Evolutionary conservation across 345 rosid genomes (phyloP).

Genomic region (Eucalyptus cloeziana): DNA sequence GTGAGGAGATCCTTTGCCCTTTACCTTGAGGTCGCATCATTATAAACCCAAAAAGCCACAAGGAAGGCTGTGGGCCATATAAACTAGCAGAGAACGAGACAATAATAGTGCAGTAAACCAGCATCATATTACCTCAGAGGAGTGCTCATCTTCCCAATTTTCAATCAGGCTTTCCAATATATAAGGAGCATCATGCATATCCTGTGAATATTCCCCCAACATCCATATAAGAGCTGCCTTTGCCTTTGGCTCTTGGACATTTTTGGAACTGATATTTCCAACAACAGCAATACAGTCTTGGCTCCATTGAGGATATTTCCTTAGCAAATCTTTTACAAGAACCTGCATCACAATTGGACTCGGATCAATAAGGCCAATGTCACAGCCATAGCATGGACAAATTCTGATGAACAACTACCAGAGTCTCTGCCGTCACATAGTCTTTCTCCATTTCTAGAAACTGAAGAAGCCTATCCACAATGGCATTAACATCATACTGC

Average conservation of each 20-base stretch:
- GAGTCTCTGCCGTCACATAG: constrained; percentile 94
- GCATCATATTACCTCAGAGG: constrained; percentile 53
- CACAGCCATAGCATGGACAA: neutral
- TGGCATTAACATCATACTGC: constrained; percentile 98
- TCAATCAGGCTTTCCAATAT: constrained; percentile 74
- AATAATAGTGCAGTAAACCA: neutral
- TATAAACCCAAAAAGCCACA: neutral
- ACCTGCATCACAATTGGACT: constrained; percentile 34
- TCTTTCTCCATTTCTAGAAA: constrained; percentile 99
- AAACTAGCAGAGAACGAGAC: neutral
- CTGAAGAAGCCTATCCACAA: constrained; percentile 99
- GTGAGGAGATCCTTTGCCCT: neutral
- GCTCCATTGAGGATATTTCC: constrained; percentile 99
- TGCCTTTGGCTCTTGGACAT: constrained; percentile 91
- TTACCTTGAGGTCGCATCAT: neutral
- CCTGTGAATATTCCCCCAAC: constrained; percentile 98
- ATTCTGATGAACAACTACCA: constrained; percentile 29
- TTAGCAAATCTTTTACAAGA: constrained; percentile 91
- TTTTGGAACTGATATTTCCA: constrained; percentile 90
- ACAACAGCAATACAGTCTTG: constrained; percentile 99
- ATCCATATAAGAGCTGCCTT: constrained; percentile 99
- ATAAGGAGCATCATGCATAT: constrained; percentile 96
- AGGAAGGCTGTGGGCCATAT: neutral
- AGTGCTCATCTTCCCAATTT: constrained; percentile 94
- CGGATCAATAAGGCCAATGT: neutral